A percentile compares a stretch with the other conserved stretches of the same genome.
phyloP scores from a whole-genome alignment of 352 stramenopile genomes.

The Globisporangium lucens region DNA sequence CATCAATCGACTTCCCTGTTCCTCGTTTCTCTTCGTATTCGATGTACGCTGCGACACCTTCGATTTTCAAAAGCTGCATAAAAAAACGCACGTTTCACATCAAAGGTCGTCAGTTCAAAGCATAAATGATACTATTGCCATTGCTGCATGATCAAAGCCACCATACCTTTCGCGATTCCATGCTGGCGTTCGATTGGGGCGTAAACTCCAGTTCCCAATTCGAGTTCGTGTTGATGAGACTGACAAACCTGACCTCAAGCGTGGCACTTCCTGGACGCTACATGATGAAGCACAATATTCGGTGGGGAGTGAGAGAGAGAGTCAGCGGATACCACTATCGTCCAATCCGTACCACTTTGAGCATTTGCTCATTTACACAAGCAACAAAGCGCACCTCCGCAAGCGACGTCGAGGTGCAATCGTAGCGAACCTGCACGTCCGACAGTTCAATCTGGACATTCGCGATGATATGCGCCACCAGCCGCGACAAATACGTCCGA shows the following conservation, averaged over 20 bases:
- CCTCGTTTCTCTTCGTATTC: constrained; percentile 38
- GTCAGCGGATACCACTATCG: neutral
- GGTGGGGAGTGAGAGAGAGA: neutral
- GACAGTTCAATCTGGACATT: constrained; percentile 86
- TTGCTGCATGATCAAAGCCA: neutral
- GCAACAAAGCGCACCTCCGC: constrained; percentile 41
- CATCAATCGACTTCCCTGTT: neutral
- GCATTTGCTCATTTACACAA: neutral
- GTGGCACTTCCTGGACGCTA: constrained; percentile 66
- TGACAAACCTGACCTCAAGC: constrained; percentile 60
- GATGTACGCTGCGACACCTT: constrained; percentile 71
- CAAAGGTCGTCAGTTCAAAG: neutral
- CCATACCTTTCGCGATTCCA: constrained; percentile 80
- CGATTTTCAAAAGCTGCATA: constrained; percentile 54
- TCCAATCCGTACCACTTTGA: neutral
- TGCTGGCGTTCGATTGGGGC: constrained; percentile 64
- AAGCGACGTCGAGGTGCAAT: constrained; percentile 61
- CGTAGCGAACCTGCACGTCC: constrained; percentile 81
- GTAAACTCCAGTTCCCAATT: constrained; percentile 78
- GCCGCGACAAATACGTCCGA: constrained; percentile 75
- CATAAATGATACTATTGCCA: neutral
- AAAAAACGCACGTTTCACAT: neutral
- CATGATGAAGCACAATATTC: neutral
- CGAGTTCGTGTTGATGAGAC: constrained; percentile 71
- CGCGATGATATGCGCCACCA: constrained; percentile 82